Conservation (phyloP, 106 monocot genomes). For the Platanthera zijinensis region DNA sequence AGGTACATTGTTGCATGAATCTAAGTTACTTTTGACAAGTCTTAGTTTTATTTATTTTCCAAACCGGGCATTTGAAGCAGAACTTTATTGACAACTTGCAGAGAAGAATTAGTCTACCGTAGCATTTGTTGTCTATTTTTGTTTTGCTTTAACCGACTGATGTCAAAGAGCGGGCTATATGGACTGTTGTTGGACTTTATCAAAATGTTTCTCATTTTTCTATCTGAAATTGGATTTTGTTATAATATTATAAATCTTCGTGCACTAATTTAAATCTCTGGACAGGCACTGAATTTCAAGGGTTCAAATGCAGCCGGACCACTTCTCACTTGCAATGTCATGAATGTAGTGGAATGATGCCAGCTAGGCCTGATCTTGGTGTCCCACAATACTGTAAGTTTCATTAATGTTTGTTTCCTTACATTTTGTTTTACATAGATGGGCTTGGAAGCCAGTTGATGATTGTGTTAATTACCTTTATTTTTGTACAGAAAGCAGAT, state of each 20-base stretch:
- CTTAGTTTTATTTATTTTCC: neutral
- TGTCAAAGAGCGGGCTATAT: neutral
- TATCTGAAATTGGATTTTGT: neutral
- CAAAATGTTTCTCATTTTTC: neutral
- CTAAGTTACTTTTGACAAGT: neutral
- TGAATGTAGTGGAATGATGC: conserved; percentile 79
- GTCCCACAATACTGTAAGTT: conserved; percentile 69
- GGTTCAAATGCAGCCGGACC: conserved; percentile 61
- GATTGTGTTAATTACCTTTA: neutral
- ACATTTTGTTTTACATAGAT: neutral
- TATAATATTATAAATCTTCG: neutral
- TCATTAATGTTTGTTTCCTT: neutral
- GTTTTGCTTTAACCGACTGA: neutral
- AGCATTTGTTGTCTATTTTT: neutral
- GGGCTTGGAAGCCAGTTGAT: neutral
- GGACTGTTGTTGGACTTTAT: neutral
- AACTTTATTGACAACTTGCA: neutral
- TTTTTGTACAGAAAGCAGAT: neutral
- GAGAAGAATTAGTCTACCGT: neutral
- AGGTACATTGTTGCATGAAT: neutral
- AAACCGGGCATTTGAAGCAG: neutral
- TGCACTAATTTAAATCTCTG: conserved; percentile 7
- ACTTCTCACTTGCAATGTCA: conserved; percentile 80
- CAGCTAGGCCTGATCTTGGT: conserved; percentile 59
- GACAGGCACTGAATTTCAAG: conserved; percentile 52